Evolutionary conservation across 2,329 filamentous ascomycete genomes (phyloP), one percentile per base, ranked within the genome.

Genomic region (Sclerotinia trifoliorum): DNA sequence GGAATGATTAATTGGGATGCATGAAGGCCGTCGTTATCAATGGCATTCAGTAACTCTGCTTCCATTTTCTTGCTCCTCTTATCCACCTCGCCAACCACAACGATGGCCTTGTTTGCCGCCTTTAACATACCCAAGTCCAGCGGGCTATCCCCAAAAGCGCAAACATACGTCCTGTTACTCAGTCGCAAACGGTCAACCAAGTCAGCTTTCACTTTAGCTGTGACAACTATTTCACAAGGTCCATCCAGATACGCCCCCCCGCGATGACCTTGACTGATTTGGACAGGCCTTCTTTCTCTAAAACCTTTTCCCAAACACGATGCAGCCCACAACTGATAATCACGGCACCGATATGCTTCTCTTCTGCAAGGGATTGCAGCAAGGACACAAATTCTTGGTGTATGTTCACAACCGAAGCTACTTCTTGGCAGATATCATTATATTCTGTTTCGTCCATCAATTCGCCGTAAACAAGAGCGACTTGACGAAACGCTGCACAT

Each of bases 121-220:
- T 70, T 71, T 17, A 90, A 71, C 87, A 90, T 90, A 0, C 78
- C 75, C 24, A 90, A 51, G 71, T 90, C 88, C 8, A 88, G 69
- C 0, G 80, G 80, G 71, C 86, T 86, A 71, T 89, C 86, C n/a
- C 87, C 86, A 71, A 90, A 86, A 0, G 85, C 87, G 75, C 79
- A 83, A 24, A 88, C 83, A 51, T 80, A 75, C 39, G 80, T 56
- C 0, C 76, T 4, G 52, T 81, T 70, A 0, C 24, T 24, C 0
- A 78, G 35, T 65, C 76, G 77, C 26, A 88, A 74, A 2, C 74
- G 77, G 1, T 64, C 63, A 0, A 87, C 83, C 32, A 88, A 54
- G 0, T 72, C 73, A 1, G 77, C 81, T 74, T 90, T 90, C 26
- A 84, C 76, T 0, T 69, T 71, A 8, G 81, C 77, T 0, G 83